Evolutionary conservation across 768 basidiomycete species (phyloP).

Genomic region (Suillus decipiens): DNA sequence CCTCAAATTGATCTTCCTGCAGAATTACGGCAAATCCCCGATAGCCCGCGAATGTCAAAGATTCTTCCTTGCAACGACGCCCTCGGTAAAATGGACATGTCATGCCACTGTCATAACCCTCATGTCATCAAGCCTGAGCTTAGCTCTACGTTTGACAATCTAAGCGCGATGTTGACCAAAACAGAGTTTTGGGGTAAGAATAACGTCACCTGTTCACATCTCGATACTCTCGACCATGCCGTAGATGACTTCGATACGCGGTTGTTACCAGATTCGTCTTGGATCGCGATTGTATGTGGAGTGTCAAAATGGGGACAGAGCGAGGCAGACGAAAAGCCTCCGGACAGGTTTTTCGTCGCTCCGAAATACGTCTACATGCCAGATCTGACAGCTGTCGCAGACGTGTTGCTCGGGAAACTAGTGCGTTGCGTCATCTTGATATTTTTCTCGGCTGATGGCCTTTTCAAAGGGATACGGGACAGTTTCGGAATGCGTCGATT

Average conservation of each 20-base stretch:
- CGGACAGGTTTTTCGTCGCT: slow-evolving; percentile 73
- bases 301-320: slow-evolving; percentile 52
- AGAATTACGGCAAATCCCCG: background rate
- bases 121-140: slow-evolving; percentile 42
- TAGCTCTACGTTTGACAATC: background rate
- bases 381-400: slow-evolving; percentile 70
- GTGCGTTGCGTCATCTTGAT: slow-evolving; percentile 40
- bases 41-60: background rate
- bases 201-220: background rate
- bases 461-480: slow-evolving; percentile 71
- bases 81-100: slow-evolving; percentile 40
- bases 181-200: background rate
- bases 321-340: slow-evolving; percentile 42
- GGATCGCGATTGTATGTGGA: slow-evolving; percentile 83
- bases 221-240: slow-evolving; percentile 13
- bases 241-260: slow-evolving; percentile 34
- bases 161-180: background rate
- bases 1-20: slow-evolving; percentile 2
- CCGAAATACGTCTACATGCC: slow-evolving; percentile 83
- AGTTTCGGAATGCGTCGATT: slow-evolving; percentile 76
- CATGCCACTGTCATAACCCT: slow-evolving; percentile 51
- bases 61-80: slow-evolving; percentile 19
- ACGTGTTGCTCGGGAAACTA: slow-evolving; percentile 78
- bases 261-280: slow-evolving; percentile 64
- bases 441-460: slow-evolving; percentile 1